These are phyloP conservation scores for Dujonia santamariae DNA, from an alignment of 1,139 yeast species.

Conservation along the genomic window DNA sequence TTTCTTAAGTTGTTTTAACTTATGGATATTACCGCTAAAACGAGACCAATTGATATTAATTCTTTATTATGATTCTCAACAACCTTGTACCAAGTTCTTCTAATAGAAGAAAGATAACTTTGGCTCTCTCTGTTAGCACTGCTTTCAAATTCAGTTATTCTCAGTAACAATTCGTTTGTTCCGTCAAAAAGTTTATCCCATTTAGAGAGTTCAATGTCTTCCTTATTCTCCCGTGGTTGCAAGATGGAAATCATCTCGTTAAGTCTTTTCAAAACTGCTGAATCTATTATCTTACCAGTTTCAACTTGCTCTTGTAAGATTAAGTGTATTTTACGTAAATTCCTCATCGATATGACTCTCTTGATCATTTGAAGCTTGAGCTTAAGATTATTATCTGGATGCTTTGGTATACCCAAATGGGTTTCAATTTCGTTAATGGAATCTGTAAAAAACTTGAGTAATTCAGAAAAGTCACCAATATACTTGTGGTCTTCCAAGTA, in stretches of 20 bases:
- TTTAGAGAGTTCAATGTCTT: not conserved
- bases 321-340: not conserved
- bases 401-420: conserved; percentile 5
- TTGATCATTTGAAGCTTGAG: conserved; percentile 7
- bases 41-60: too few relatives aligned
- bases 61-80: too few relatives aligned
- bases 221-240: not conserved
- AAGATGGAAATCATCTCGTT: not conserved
- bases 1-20: too few relatives aligned
- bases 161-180: not conserved
- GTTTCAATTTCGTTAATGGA: conserved; percentile 2
- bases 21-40: too few relatives aligned
- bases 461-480: conserved; percentile 1
- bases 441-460: conserved; percentile 2
- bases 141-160: too few relatives aligned
- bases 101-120: too few relatives aligned
- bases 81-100: too few relatives aligned
- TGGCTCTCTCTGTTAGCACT: too few relatives aligned
- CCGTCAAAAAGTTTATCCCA: not conserved
- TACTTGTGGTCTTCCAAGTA: not conserved
- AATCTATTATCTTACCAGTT: not conserved
- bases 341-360: not conserved
- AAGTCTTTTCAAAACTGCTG: not conserved
- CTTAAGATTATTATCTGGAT: conserved; percentile 7
- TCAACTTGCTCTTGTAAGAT: not conserved